phyloP scores from a whole-genome alignment of 495 filamentous ascomycete species.

The Friedmanniomyces endolithicus region DNA sequence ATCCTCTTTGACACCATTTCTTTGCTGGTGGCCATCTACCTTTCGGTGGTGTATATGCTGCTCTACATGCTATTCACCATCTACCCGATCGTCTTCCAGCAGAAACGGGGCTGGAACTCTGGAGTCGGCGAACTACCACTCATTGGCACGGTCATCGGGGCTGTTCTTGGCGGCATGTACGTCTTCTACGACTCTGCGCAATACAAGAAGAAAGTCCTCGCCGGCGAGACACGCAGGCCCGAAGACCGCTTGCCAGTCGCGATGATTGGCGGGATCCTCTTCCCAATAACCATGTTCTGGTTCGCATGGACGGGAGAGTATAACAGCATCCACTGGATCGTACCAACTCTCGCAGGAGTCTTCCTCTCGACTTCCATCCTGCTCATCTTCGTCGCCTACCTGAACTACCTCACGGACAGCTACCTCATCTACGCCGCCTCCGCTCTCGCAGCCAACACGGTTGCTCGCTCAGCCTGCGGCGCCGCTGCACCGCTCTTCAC shows the following conservation, averaged over 20 bases:
- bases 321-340: constrained; percentile 36
- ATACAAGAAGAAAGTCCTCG: constrained; percentile 35
- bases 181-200: constrained; percentile 28
- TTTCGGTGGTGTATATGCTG: constrained; percentile 42
- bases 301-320: constrained; percentile 40
- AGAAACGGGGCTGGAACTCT: constrained; percentile 41
- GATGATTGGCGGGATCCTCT: constrained; percentile 46
- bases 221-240: constrained; percentile 10
- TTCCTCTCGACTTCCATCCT: constrained; percentile 17
- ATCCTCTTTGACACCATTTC: constrained; percentile 35
- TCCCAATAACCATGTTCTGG: constrained; percentile 44
- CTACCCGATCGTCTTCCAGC: constrained; percentile 44
- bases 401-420: constrained; percentile 24
- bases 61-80: constrained; percentile 49
- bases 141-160: constrained; percentile 39
- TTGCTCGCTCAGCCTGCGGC: constrained; percentile 25
- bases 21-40: constrained; percentile 38
- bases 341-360: constrained; percentile 34
- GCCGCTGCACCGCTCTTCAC: constrained; percentile 28
- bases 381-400: constrained; percentile 21
- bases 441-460: constrained; percentile 29
- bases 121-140: constrained; percentile 43
- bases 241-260: constrained; percentile 23
- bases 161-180: constrained; percentile 32
- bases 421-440: constrained; percentile 26